Base-by-base conservation (phyloP, 2,329 filamentous ascomycete species). In the Hypoxylon sp. region DNA sequence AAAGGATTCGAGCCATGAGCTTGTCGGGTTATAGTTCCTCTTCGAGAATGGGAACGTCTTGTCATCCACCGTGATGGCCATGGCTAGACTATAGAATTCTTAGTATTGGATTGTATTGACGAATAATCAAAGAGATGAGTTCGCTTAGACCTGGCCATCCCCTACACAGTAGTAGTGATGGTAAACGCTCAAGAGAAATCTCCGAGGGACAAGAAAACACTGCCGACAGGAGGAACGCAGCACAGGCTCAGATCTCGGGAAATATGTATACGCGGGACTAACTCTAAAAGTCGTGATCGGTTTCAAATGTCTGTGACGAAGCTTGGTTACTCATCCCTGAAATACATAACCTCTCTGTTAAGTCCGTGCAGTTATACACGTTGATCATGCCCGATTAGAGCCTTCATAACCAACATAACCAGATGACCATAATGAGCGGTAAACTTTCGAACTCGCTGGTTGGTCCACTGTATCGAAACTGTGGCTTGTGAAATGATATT, bases 261-360 rank as follows among this genome's bases (percentile, higher is more conserved):
- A 63, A 60, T 64, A 64, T 39, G 56, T 64, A 64, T 39, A 50
- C 32, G 44, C 42, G 44, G 47, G 42, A 42, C n/a, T 52, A 52
- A 39, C 32, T 50, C 4, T 24, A 52, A 61, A 53, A 51, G 52
- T 58, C 27, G 37, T 62, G 58, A 61, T 56, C 44, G 32, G 46
- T 57, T 57, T 66, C 58, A 52, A 37, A 44, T 51, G 37, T 46
- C 47, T 57, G 44, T 17, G 19, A n/a, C 35, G 2, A 54, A 37
- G 35, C 47, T 29, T 32, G 10, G 32, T 47, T 46, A 10, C 10
- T 21, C 17, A 39, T 39, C 53, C 54, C 51, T 55, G 51, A 37
- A 27, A 60, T 29, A 37, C 11, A 47, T 27, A 56, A 37, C 19
- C 7, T 19, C 19, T n/a, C 44, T 55, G 3, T 44, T 56, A 61